These are phyloP conservation scores for Pseudogymnoascus sp. DNA, from an alignment of 2,329 filamentous ascomycete species.

Conservation along the genomic window DNA sequence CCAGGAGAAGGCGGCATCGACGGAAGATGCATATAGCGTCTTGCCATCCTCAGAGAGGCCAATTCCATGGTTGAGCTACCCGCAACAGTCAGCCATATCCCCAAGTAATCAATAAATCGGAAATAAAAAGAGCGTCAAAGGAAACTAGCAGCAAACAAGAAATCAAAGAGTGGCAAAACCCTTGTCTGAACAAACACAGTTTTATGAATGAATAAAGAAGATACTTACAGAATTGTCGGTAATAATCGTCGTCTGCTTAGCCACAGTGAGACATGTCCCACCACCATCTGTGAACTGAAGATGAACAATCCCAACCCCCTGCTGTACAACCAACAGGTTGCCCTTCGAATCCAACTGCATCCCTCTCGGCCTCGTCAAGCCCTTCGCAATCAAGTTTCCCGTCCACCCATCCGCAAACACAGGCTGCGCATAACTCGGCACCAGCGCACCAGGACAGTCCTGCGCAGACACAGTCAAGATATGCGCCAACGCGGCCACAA, in stretches of 20 bases:
- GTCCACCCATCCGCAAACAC: constrained; percentile 23
- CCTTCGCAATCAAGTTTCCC: constrained; percentile 23
- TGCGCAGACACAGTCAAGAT: background rate
- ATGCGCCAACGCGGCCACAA: background rate
- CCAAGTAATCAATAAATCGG: background rate
- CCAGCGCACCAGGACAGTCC: background rate
- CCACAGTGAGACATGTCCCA: constrained; percentile 19
- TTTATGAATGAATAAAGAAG: background rate
- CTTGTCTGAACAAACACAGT: background rate
- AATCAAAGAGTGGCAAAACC: background rate
- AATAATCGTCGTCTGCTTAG: constrained; percentile 19
- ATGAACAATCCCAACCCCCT: constrained; percentile 23
- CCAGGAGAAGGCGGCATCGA: constrained; percentile 56
- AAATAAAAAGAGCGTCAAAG: background rate
- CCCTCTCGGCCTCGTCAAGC: constrained; percentile 22
- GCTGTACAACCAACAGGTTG: constrained; percentile 26
- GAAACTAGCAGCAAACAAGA: background rate
- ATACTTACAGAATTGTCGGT: constrained; percentile 16
- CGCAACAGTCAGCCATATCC: constrained; percentile 9
- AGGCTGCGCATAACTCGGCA: constrained; percentile 19
- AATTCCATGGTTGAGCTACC: constrained; percentile 49
- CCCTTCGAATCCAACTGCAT: constrained; percentile 28
- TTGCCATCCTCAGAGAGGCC: constrained; percentile 45
- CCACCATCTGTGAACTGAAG: constrained; percentile 22
- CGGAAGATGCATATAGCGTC: constrained; percentile 51